Percentiles rank a stretch among this genome's conserved stretches.
These are phyloP conservation scores for Alternaria novae-zelandiae DNA, from an alignment of 2,329 filamentous ascomycete genomes.

Conservation along the genomic window DNA sequence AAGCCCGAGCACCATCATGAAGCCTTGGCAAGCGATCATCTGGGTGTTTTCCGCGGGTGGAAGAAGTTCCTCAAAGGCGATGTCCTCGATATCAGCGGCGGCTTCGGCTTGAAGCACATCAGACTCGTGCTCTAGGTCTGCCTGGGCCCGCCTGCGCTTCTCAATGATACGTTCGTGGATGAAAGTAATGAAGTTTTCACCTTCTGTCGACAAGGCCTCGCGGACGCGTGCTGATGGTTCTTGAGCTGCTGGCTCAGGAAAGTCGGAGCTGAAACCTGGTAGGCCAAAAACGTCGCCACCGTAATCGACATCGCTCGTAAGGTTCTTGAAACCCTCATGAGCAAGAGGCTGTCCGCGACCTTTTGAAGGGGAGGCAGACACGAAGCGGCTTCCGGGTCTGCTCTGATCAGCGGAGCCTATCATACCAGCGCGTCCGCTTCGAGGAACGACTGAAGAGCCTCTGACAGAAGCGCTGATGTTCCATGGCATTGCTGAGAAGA, in stretches of 20 bases:
- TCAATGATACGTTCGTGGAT: slow-evolving; percentile 56
- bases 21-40: slow-evolving; percentile 66
- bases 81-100: slow-evolving; percentile 41
- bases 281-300: slow-evolving; percentile 26
- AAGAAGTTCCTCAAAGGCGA: slow-evolving; percentile 75
- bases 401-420: slow-evolving; percentile 44
- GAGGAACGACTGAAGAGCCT: slow-evolving; percentile 55
- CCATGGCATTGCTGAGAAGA: slow-evolving; percentile 72
- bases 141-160: slow-evolving; percentile 28
- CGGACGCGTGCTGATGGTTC: slow-evolving; percentile 52
- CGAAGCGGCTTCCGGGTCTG: slow-evolving; percentile 57
- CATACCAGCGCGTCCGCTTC: slow-evolving; percentile 52
- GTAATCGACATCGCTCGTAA: slow-evolving; percentile 41
- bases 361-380: slow-evolving; percentile 67
- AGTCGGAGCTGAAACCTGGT: slow-evolving; percentile 28
- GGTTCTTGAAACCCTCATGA: slow-evolving; percentile 35
- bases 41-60: slow-evolving; percentile 61
- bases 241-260: slow-evolving; percentile 8
- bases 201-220: slow-evolving; percentile 63
- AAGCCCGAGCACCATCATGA: slow-evolving; percentile 49
- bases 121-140: slow-evolving; percentile 13
- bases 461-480: slow-evolving; percentile 64
- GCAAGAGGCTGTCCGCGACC: slow-evolving; percentile 53
- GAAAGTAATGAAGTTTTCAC: slow-evolving; percentile 68
- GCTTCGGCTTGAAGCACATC: slow-evolving; percentile 38